Base-by-base conservation (phyloP, 768 basidiomycete species). In the Phallus indusiatus region DNA sequence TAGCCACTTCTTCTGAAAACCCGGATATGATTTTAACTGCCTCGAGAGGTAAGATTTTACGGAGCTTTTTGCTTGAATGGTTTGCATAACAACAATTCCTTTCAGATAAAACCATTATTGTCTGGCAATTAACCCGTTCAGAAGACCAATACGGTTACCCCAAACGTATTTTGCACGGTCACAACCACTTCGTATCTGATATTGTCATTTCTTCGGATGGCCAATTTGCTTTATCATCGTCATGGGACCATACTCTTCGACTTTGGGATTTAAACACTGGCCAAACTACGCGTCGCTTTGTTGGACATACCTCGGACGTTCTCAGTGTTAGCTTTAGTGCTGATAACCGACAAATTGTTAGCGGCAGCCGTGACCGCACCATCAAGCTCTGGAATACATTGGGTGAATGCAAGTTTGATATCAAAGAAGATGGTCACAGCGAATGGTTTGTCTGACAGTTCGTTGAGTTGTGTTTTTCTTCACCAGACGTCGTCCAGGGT, bases 351-450 rank as follows among this genome's bases (percentile, higher is more conserved):
- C 96, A 98, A 74, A 99, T 99, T 72, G 96, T 99, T 67, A 96
- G 94, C 55, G 96, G 94, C 57, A 94, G 94, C 63, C 90, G 96
- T 65, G 96, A 99, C 83, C 81, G 80, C 72, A 86, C 90, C 46
- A 99, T 99, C 81, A 99, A 98, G 75, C 90, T 99, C 69, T 99
- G 96, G 96, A 99, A 99, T 80, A 99, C 96, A 62, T 86, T 99
- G 64, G 96, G 96, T 70, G 96, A 99, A 76, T 99, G 96, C 81
- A 99, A 99, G 75, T 98, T 93, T 73, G 91, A 98, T 73, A 99
- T 99, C 75, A 91, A 92, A 77, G 95, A 99, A 66, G 96, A 98
- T 67, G 94, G 95, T 62, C 96, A 99, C 80, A 78, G 84, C 61
- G 96, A 97, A 78, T 99, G 96, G 95, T 75, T 61, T 52, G 71